Evolutionary conservation across 805 yeast species (phyloP).

Genomic region (Sugiyamaella americana): DNA sequence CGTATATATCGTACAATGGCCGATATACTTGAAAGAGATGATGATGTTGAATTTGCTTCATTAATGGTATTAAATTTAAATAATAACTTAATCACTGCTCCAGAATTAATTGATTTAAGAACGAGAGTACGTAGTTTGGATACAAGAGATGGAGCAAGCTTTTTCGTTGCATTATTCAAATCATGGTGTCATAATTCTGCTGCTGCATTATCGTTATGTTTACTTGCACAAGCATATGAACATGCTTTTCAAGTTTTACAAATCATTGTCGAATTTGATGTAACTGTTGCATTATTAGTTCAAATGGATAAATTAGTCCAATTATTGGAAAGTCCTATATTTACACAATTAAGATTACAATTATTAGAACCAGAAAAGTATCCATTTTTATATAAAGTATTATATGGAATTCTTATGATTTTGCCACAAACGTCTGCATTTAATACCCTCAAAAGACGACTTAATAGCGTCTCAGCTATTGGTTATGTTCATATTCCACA

Average conservation of each 20-base stretch:
- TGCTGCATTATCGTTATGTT: slow-evolving; percentile 77
- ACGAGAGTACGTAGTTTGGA: slow-evolving; percentile 61
- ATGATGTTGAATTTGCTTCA: slow-evolving; percentile 63
- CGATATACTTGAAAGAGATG: slow-evolving; percentile 56
- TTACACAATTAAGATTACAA: slow-evolving; percentile 79
- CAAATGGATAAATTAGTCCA: slow-evolving; percentile 90
- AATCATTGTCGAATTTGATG: slow-evolving; percentile 74
- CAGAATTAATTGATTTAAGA: slow-evolving; percentile 68
- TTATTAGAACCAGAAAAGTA: slow-evolving; percentile 79
- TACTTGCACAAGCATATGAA: slow-evolving; percentile 82
- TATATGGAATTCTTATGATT: slow-evolving; percentile 89
- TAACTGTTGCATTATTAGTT: slow-evolving; percentile 68
- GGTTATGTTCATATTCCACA: slow-evolving; percentile 30
- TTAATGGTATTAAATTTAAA: slow-evolving; percentile 82
- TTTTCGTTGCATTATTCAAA: slow-evolving; percentile 71
- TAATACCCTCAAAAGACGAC: slow-evolving; percentile 68
- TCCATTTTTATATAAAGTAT: slow-evolving; percentile 76
- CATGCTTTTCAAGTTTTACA: slow-evolving; percentile 78
- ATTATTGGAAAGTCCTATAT: slow-evolving; percentile 85
- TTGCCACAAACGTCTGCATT: slow-evolving; percentile 92
- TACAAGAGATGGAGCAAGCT: slow-evolving; percentile 52
- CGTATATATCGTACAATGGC: slow-evolving; percentile 77
- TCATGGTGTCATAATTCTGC: slow-evolving; percentile 93
- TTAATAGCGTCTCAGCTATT: slow-evolving; percentile 47
- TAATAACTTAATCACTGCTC: slow-evolving; percentile 78